Conservation (phyloP, 2,329 filamentous ascomycete genomes). For the Aspergillus spinulosporus region DNA sequence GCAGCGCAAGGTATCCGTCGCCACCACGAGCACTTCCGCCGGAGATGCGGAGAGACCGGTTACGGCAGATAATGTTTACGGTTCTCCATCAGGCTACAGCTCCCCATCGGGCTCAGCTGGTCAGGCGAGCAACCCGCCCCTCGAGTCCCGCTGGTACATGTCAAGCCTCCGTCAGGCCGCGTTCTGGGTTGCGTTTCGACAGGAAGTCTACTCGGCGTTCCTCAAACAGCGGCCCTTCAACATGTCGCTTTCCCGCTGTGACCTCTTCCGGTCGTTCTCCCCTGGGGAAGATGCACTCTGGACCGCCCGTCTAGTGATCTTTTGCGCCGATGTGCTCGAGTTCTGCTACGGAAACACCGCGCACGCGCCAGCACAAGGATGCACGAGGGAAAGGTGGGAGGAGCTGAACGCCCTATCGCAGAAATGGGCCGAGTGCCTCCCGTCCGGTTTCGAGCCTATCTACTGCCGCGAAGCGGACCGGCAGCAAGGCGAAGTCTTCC, state of each 20-base stretch:
- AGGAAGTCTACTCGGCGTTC: constrained; percentile 50
- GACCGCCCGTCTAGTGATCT: constrained; percentile 60
- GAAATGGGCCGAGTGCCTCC: constrained; percentile 45
- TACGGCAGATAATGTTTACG: too few species aligned
- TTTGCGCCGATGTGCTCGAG: constrained; percentile 62
- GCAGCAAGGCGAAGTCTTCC: constrained; percentile 49
- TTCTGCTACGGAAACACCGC: constrained; percentile 53
- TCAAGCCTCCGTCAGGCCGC: constrained; percentile 42
- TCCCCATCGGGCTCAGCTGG: not conserved
- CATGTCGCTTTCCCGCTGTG: constrained; percentile 11
- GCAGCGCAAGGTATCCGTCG: too few species aligned
- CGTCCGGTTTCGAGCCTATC: constrained; percentile 57
- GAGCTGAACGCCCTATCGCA: constrained; percentile 38
- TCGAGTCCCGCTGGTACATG: constrained; percentile 6
- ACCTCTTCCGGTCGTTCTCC: constrained; percentile 11
- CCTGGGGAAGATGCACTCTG: constrained; percentile 24
- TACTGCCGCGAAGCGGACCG: constrained; percentile 45
- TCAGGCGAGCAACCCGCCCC: not conserved
- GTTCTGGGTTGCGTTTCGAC: constrained; percentile 50
- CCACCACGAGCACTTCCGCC: not conserved
- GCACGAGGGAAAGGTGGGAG: constrained; percentile 27
- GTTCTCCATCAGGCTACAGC: too few species aligned
- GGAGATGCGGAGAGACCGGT: not conserved
- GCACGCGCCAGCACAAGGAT: not conserved
- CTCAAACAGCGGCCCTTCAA: constrained; percentile 37